phyloP scores from a whole-genome alignment of 2,329 filamentous ascomycete species.

The Fusarium multiceps region DNA sequence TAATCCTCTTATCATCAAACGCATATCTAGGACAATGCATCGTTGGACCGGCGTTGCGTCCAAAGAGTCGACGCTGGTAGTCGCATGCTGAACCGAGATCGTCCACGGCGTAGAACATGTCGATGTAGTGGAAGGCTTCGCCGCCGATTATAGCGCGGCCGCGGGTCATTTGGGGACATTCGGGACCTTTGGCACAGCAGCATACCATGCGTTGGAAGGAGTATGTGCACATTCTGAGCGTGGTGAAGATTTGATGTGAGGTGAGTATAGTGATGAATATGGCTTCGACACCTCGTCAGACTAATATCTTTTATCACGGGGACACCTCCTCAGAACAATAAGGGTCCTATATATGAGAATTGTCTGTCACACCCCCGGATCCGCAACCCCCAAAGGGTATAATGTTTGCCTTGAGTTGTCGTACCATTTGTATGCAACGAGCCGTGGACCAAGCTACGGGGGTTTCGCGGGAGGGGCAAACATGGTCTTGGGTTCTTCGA shows the following conservation, averaged over 20 bases:
- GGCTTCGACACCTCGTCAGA: neutral
- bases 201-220: constrained; percentile 45
- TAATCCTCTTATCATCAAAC: constrained; percentile 44
- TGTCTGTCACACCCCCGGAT: constrained; percentile 35
- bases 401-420: constrained; percentile 29
- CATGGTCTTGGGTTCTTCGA: constrained; percentile 33
- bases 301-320: neutral
- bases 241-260: neutral
- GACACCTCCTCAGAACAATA: too few relatives aligned
- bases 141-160: constrained; percentile 38
- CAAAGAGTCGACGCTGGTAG: constrained; percentile 44
- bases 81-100: constrained; percentile 45
- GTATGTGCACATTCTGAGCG: constrained; percentile 42
- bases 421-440: constrained; percentile 33
- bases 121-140: constrained; percentile 43
- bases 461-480: constrained; percentile 36
- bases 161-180: constrained; percentile 42
- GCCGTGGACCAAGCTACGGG: constrained; percentile 33
- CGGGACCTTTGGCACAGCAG: constrained; percentile 45
- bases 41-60: constrained; percentile 37
- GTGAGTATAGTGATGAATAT: too few relatives aligned
- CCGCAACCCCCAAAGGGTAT: constrained; percentile 32
- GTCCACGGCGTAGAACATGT: constrained; percentile 43
- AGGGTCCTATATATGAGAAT: constrained; percentile 4
- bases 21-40: constrained; percentile 43